Evolutionary conservation across 495 filamentous ascomycete genomes (phyloP).

Genomic region (Jackrogersella minutella): DNA sequence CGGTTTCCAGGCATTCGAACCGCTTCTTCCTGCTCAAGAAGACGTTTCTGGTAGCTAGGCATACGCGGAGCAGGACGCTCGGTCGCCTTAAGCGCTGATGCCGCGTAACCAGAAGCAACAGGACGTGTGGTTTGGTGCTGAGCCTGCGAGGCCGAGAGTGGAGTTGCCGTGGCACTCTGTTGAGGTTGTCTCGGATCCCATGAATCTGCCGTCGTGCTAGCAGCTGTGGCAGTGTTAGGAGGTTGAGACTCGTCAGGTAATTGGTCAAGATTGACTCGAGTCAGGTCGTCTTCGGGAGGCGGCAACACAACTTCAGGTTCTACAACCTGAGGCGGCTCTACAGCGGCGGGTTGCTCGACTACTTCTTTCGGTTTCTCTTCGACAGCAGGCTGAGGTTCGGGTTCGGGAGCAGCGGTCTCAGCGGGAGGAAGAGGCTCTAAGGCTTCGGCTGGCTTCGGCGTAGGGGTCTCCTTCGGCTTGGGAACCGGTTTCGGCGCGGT

Average conservation of each 20-base stretch:
- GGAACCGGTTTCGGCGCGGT: constrained; percentile 53
- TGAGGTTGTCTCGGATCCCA: constrained; percentile 69
- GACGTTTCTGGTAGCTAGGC: constrained; percentile 78
- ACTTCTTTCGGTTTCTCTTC: constrained; percentile 44
- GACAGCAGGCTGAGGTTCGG: constrained; percentile 45
- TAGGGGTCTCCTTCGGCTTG: constrained; percentile 56
- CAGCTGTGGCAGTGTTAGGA: constrained; percentile 78
- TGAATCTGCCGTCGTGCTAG: constrained; percentile 89
- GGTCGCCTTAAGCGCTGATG: constrained; percentile 80
- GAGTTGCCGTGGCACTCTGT: constrained; percentile 61
- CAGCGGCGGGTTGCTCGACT: constrained; percentile 41
- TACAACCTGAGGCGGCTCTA: constrained; percentile 47
- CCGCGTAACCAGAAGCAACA: constrained; percentile 71
- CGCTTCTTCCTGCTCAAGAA: constrained; percentile 94
- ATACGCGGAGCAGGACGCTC: constrained; percentile 64
- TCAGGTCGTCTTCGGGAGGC: constrained; percentile 84
- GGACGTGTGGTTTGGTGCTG: constrained; percentile 64
- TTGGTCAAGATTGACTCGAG: constrained; percentile 89
- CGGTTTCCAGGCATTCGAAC: constrained; percentile 99
- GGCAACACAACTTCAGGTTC: constrained; percentile 63
- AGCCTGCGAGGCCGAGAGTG: constrained; percentile 62
- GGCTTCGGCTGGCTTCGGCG: constrained; percentile 50
- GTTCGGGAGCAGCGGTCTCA: constrained; percentile 45
- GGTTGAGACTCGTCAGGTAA: constrained; percentile 80
- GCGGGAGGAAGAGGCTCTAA: constrained; percentile 50